These are phyloP conservation scores for Debaryomycetaceae sp. DNA, from an alignment of 1,139 yeast genomes.

Conservation along the genomic window DNA sequence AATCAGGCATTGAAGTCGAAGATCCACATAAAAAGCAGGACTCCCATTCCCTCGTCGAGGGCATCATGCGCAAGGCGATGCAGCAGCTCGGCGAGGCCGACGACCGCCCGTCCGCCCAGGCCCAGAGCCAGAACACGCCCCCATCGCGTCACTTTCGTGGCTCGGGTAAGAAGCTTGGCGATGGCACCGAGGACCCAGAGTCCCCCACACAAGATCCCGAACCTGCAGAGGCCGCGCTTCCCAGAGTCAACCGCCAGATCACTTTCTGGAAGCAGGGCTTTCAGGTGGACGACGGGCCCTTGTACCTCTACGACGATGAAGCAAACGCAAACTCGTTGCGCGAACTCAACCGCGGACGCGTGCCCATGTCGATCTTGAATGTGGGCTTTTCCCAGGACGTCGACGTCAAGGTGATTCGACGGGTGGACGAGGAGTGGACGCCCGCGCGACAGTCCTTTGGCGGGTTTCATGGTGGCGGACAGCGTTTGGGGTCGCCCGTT, in stretches of 20 bases:
- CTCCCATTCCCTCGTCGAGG: slow-evolving; percentile 28
- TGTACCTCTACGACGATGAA: slow-evolving; percentile 86
- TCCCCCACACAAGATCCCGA: slow-evolving; percentile 16
- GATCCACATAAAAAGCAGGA: slow-evolving; percentile 56
- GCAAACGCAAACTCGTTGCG: slow-evolving; percentile 63
- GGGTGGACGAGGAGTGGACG: slow-evolving; percentile 68
- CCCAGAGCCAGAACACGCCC: slow-evolving; percentile 6
- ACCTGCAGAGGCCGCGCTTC: slow-evolving; percentile 5
- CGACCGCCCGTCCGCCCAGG: slow-evolving; percentile 30
- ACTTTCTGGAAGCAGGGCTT: slow-evolving; percentile 97
- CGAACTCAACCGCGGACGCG: slow-evolving; percentile 82
- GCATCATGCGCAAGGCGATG: slow-evolving; percentile 35
- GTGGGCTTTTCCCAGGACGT: slow-evolving; percentile 91
- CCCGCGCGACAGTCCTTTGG: slow-evolving; percentile 60
- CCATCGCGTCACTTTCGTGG: slow-evolving; percentile 38
- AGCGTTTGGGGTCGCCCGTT: slow-evolving; percentile 80
- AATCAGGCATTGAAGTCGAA: slow-evolving; percentile 87
- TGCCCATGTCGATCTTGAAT: slow-evolving; percentile 75
- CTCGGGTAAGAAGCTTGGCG: slow-evolving; percentile 74
- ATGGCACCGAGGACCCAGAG: slow-evolving; percentile 33
- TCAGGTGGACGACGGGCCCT: slow-evolving; percentile 82
- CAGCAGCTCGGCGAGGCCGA: slow-evolving; percentile 33
- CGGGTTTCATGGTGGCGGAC: slow-evolving; percentile 80
- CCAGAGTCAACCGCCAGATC: slow-evolving; percentile 57
- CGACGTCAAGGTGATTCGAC: slow-evolving; percentile 80